phyloP scores from a whole-genome alignment of 495 filamentous ascomycete genomes.

The Talaromyces wortmannii region DNA sequence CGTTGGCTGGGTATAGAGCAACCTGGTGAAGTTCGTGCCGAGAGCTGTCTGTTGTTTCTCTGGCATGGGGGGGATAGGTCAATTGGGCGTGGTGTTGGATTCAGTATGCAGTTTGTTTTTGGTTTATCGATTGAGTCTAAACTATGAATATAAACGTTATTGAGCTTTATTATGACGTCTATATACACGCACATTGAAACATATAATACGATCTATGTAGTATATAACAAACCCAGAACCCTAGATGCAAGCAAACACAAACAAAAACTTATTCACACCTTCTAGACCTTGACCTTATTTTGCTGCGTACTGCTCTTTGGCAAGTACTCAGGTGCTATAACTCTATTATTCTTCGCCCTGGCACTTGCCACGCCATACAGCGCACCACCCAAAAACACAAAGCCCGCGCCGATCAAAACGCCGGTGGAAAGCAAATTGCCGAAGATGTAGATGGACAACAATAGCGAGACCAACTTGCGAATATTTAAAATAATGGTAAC shows the following conservation, averaged over 20 bases:
- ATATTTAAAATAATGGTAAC: slow-evolving; percentile 96
- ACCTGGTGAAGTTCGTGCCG: too few species aligned
- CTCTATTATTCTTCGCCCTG: slow-evolving; percentile 20
- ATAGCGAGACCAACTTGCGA: slow-evolving; percentile 83
- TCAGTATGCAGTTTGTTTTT: too few species aligned
- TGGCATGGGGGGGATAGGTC: too few species aligned
- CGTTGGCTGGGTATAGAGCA: too few species aligned
- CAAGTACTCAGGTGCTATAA: background rate
- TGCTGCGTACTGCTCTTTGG: background rate
- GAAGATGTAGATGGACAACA: slow-evolving; percentile 89
- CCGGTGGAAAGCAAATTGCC: slow-evolving; percentile 70
- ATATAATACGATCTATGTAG: background rate
- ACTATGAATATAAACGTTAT: background rate
- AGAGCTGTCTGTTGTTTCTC: too few species aligned
- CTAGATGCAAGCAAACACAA: background rate
- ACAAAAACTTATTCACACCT: background rate
- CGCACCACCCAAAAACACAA: slow-evolving; percentile 85
- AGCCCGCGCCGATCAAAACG: slow-evolving; percentile 69
- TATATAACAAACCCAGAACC: background rate
- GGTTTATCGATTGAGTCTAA: too few species aligned
- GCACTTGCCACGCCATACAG: slow-evolving; percentile 76
- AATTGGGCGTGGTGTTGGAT: too few species aligned
- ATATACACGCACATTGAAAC: background rate
- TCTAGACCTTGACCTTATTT: background rate
- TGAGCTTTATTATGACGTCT: background rate